phyloP scores from a whole-genome alignment of 768 basidiomycete genomes.

The Tricholoma saponaceum region DNA sequence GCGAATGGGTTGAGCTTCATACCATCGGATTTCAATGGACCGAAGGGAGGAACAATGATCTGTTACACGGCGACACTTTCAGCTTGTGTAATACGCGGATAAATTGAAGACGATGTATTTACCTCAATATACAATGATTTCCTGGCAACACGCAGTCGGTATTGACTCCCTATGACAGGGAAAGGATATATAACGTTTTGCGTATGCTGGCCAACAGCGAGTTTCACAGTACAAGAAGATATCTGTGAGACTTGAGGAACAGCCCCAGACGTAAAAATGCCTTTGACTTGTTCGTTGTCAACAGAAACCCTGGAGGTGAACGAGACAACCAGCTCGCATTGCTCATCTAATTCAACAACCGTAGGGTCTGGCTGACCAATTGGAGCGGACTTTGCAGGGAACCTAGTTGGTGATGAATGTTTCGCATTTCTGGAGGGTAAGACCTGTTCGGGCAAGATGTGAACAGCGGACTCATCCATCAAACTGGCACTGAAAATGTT shows the following conservation, averaged over 20 bases:
- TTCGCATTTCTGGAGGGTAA: not conserved
- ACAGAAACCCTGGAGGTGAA: conserved; percentile 14
- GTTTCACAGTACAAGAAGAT: conserved; percentile 8
- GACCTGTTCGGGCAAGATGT: conserved; percentile 18
- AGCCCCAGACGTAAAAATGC: conserved; percentile 13
- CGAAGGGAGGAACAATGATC: conserved; percentile 15
- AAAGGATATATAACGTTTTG: conserved; percentile 32
- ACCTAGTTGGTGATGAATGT: not conserved
- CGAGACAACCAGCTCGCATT: conserved; percentile 18
- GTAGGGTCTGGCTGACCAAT: conserved; percentile 17
- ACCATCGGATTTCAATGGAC: conserved; percentile 9
- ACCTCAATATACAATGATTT: conserved; percentile 50
- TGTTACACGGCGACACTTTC: not conserved
- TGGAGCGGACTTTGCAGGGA: not conserved
- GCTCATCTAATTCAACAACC: conserved; percentile 19
- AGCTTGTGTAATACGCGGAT: no score
- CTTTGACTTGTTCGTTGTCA: conserved; percentile 9
- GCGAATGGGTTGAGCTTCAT: conserved; percentile 24
- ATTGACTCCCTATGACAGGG: conserved; percentile 32
- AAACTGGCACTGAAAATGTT: conserved; percentile 23
- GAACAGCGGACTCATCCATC: conserved; percentile 23
- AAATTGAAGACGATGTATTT: conserved; percentile 5
- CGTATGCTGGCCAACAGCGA: conserved; percentile 1
- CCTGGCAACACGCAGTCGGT: conserved; percentile 45
- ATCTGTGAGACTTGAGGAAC: conserved; percentile 8